Evolutionary conservation across 805 yeast genomes (phyloP), one percentile per base, ranked within the genome.

Genomic region (Yarrowia phangngaensis): DNA sequence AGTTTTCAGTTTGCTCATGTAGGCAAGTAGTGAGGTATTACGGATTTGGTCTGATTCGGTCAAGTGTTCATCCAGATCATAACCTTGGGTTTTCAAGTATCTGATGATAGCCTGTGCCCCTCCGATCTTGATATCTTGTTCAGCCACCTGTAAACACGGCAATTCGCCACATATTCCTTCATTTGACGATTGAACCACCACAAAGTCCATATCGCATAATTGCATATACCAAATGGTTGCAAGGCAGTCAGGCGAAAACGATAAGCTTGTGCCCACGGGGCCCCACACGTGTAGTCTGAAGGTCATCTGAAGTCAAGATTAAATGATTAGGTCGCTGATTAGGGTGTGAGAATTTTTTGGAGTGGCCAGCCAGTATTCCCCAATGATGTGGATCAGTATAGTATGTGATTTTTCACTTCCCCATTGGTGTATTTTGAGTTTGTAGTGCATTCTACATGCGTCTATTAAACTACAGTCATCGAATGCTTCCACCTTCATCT

Each of bases 231-330:
- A 60, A 9, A 47, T 31, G 6, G 56, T 52, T 3, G 64, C 64
- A 8, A 60, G 52, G 19, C 62, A 60, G 11, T 55, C 53, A 4
- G 65, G 54, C 13, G 62, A 61, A 12, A 60, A 54, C 9, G 60
- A 49, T 6, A 51, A 52, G 2, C 52, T 34, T 8, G 53, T 50
- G 9, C 35, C 45, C 1, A 58, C 31, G 9, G 59, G 54, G 15
- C 56, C 52, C 59, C 60, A 58, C 8, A 61, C 55, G 36, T 61
- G 65, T 15, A 48, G 32, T 4, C 28, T 4, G 33, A 35, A 17
- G 1, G n/a, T 14, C 2, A 4, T n/a, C n/a, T n/a, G 41, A 12
- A 12, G 20, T 16, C 9, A 12, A n/a, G n/a, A n/a, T n/a, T n/a
- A n/a, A n/a, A n/a, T n/a, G n/a, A n/a, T n/a, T n/a, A n/a, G n/a